Evolutionary conservation across 176 grass and related monocot species (phyloP), one percentile per base, ranked within the genome.

Genomic region (Zizania latifolia): DNA sequence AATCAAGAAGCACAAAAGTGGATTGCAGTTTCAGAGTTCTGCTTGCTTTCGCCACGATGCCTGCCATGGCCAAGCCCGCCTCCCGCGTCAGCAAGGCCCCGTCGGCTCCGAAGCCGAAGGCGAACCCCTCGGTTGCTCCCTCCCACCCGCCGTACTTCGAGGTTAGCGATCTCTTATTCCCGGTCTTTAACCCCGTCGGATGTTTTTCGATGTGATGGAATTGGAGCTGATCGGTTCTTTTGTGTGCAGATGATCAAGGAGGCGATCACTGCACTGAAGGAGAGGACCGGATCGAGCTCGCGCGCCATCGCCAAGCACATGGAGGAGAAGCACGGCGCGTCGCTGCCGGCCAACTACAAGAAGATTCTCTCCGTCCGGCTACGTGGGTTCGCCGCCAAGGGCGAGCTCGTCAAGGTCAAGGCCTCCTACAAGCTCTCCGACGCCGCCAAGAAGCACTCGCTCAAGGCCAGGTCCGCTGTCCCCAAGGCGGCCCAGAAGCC

Each of bases 391-490:
- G 80, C 87, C 15, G 45, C 84, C 28, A 99, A 95, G 79, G 96
- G 92, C 8, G 95, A 88, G 89, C 89, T 99, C 26, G 96, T 95
- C 4, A 99, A 92, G 87, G 85, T 99, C 68, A 99, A 94, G 89
- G 87, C 89, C n/a, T 99, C 96, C 5, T 99, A 92, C 87, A 99
- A 92, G 92, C 85, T 95, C 45, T 95, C 96, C 8, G 89, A 90
- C 10, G 38, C 75, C 0, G 85, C 78, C 35, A 93, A 91, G 74
- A 87, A 79, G 56, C 79, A 50, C 0, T 1, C 74, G 1, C 46
- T 87, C 10, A 83, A 86, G 83, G 11, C 84, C 9, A 83, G 48
- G 43, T 28, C 68, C 7, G 65, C 22, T 2, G 59, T 23, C 3
- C 3, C 75, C 16, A 82, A 82, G 64, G 58, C 28, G 1, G 66